Base-by-base conservation (phyloP, 1,284 basidiomycete genomes). In the Pyrrhoderma lamaoense region DNA sequence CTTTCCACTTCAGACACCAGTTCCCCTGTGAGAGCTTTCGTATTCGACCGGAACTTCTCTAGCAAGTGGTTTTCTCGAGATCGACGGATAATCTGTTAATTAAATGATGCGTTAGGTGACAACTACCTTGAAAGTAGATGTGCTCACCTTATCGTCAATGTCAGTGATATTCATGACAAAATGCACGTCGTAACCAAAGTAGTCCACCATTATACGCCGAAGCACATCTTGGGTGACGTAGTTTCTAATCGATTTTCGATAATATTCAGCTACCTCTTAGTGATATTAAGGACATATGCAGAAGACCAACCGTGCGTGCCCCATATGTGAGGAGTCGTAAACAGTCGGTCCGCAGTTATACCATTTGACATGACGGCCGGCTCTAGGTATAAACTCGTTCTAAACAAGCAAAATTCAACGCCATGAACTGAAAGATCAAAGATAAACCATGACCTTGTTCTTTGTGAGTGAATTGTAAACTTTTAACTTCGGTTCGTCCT, bases 121-220 rank as follows among this genome's bases (percentile, higher is more conserved):
- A 27, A 49, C 39, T 40, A 16, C n/a, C 5, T 40, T 8, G n/a
- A 40, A 45, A 19, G 53, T 51, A 31, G 58, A 57, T 51, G 51
- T 42, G 60, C 76, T 60, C 57, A 92, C 95, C 80, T 99, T 99
- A 77, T 99, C 96, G 65, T 99, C 96, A 58, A 99, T 96, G 68
- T 99, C 96, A 3, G 96, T 99, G 62, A 99, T 85, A 70, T 99
- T 99, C 93, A 97, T 97, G 52, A 99, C 95, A 67, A 99, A 98
- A 66, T 97, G 91, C 54, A 99, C 86, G 64, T 98, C 90, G 65
- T 96, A 99, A 42, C 89, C 89, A 69, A 99, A 97, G 69, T 97
- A 98, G 70, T 99, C 93, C 1, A 86, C 77, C 70, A 99, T 75
- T 56, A 99, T 93, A 47, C 96, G 77, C 51, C 96, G 79, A 42